Evolutionary conservation across 306 rosid genomes (phyloP).

Genomic region (Senna tora): DNA sequence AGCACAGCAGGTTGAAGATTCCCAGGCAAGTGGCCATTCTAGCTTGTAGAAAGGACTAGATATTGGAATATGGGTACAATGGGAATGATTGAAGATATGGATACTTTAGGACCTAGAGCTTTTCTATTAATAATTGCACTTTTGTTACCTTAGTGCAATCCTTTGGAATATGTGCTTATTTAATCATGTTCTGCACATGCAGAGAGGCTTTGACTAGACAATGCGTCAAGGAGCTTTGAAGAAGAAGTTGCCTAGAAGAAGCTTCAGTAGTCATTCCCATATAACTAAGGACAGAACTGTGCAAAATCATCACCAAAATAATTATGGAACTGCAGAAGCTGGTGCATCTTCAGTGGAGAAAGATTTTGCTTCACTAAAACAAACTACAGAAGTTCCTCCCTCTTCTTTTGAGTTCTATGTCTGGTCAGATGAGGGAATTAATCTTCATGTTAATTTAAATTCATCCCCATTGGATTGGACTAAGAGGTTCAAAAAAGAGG

Average conservation of each 20-base stretch:
- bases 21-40: neutral
- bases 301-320: constrained; percentile 31
- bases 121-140: neutral
- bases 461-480: constrained; percentile 77
- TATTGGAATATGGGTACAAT: neutral
- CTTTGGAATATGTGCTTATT: constrained; percentile 19
- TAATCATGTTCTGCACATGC: constrained; percentile 1
- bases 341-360: constrained; percentile 39
- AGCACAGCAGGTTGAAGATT: constrained; percentile 2
- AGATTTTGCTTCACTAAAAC: constrained; percentile 48
- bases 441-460: constrained; percentile 68
- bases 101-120: neutral
- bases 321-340: constrained; percentile 35
- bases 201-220: constrained; percentile 28
- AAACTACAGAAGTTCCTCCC: constrained; percentile 42
- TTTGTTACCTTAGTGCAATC: constrained; percentile 17
- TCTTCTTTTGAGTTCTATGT: constrained; percentile 66
- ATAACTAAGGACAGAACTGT: constrained; percentile 25
- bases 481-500: constrained; percentile 58
- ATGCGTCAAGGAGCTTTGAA: constrained; percentile 26
- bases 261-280: constrained; percentile 19
- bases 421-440: constrained; percentile 67
- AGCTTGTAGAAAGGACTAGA: neutral
- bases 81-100: constrained; percentile 12
- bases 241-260: constrained; percentile 25